phyloP scores from a whole-genome alignment of 345 rosid genomes.

The Lumnitzera littorea region DNA sequence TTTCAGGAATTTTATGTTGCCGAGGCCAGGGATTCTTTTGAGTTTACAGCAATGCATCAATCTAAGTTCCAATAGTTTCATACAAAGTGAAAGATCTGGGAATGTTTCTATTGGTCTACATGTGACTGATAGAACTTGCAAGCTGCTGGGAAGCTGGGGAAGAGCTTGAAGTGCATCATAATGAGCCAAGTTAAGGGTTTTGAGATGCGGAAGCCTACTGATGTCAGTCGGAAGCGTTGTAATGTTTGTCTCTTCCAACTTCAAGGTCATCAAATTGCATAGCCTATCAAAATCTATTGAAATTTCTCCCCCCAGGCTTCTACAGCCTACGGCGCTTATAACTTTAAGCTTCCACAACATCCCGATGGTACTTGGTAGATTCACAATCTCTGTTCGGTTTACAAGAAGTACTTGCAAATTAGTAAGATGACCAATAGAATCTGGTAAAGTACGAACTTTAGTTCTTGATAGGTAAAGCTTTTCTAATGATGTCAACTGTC shows the following conservation, averaged over 20 bases:
- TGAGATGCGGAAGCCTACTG: background rate
- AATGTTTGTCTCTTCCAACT: background rate
- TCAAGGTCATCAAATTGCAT: background rate
- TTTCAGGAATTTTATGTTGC: no score
- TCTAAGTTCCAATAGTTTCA: no score
- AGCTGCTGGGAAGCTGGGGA: background rate
- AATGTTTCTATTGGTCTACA: no score
- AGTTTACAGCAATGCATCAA: no score
- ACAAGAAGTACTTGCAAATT: background rate
- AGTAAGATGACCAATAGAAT: background rate
- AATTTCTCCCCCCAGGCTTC: background rate
- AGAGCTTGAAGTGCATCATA: background rate
- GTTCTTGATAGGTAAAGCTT: background rate
- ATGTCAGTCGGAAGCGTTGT: background rate
- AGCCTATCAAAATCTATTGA: background rate
- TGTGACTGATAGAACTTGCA: no score
- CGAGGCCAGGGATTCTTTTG: no score
- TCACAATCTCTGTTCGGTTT: background rate
- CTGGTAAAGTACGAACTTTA: background rate
- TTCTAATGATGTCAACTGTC: background rate
- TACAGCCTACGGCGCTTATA: background rate
- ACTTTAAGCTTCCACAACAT: conserved; percentile 2
- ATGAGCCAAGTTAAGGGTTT: background rate
- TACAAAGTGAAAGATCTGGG: no score
- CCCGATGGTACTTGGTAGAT: background rate